These are phyloP conservation scores for Cutaneotrichosporon spelunceum DNA, from an alignment of 1,284 basidiomycete species.

Conservation along the genomic window DNA sequence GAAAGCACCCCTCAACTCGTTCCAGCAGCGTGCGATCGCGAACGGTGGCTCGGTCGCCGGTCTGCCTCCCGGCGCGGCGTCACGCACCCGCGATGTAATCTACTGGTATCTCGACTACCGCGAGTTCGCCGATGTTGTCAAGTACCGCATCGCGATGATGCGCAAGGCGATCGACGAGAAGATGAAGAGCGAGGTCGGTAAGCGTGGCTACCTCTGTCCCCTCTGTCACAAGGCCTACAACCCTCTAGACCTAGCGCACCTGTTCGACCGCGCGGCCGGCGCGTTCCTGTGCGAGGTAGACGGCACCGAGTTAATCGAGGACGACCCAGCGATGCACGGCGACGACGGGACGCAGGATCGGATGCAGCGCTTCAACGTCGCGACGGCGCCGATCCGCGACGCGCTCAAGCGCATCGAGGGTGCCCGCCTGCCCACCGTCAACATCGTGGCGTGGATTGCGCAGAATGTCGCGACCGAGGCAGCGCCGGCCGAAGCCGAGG, in stretches of 20 bases:
- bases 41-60: constrained; percentile 15
- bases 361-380: constrained; percentile 91
- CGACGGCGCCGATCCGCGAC: constrained; percentile 81
- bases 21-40: constrained; percentile 26
- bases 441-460: constrained; percentile 47
- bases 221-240: constrained; percentile 81
- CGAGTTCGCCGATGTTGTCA: constrained; percentile 92
- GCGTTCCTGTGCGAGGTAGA: constrained; percentile 57
- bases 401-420: constrained; percentile 83
- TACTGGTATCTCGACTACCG: constrained; percentile 98
- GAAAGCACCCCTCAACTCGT: constrained; percentile 35
- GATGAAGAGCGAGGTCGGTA: constrained; percentile 80
- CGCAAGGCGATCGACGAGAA: constrained; percentile 80
- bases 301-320: constrained; percentile 76
- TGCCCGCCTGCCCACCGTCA: constrained; percentile 44
- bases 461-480: constrained; percentile 48
- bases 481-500: constrained; percentile 66
- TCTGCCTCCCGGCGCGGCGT: not conserved
- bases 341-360: constrained; percentile 63
- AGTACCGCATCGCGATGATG: constrained; percentile 97
- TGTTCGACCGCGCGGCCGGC: constrained; percentile 54
- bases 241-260: constrained; percentile 80
- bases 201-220: constrained; percentile 93
- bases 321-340: constrained; percentile 61
- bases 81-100: constrained; percentile 52